phyloP scores from a whole-genome alignment of 1,139 yeast genomes.

The Hemisphaericaspora xylofermentans region DNA sequence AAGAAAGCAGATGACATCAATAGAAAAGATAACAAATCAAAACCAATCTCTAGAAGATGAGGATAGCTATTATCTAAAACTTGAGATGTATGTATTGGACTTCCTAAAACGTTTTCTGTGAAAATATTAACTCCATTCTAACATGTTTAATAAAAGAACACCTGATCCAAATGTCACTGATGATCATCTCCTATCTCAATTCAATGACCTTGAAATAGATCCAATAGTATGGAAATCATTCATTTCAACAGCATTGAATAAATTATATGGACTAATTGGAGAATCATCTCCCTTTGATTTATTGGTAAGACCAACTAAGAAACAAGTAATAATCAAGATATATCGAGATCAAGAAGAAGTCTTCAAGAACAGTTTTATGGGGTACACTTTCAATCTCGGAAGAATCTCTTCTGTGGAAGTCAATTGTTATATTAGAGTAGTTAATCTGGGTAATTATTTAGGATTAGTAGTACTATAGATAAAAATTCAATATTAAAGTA shows the following conservation, averaged over 20 bases:
- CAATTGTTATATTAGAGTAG: slow-evolving; percentile 23
- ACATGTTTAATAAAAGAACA: background rate
- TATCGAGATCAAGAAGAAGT: slow-evolving; percentile 27
- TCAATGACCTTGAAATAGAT: slow-evolving; percentile 19
- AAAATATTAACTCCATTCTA: background rate
- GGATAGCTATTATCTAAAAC: slow-evolving; percentile 9
- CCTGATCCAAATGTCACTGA: slow-evolving; percentile 3
- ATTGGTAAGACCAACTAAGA: slow-evolving; percentile 13
- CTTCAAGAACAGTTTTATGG: slow-evolving; percentile 30
- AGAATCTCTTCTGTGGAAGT: slow-evolving; percentile 20
- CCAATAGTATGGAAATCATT: slow-evolving; percentile 33
- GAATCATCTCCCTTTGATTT: slow-evolving; percentile 35
- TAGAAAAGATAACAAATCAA: background rate
- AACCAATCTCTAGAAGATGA: background rate
- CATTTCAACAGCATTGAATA: slow-evolving; percentile 24
- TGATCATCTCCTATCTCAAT: background rate
- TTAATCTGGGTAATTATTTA: slow-evolving; percentile 17
- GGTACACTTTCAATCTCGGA: slow-evolving; percentile 30
- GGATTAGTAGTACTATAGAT: slow-evolving; percentile 17
- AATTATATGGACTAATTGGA: slow-evolving; percentile 38
- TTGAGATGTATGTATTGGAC: slow-evolving; percentile 11
- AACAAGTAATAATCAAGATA: slow-evolving; percentile 22
- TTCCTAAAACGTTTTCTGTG: background rate
- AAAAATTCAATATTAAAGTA: background rate
- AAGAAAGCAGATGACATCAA: background rate